Base-by-base conservation (phyloP, 768 basidiomycete genomes). In the Russula virescens region DNA sequence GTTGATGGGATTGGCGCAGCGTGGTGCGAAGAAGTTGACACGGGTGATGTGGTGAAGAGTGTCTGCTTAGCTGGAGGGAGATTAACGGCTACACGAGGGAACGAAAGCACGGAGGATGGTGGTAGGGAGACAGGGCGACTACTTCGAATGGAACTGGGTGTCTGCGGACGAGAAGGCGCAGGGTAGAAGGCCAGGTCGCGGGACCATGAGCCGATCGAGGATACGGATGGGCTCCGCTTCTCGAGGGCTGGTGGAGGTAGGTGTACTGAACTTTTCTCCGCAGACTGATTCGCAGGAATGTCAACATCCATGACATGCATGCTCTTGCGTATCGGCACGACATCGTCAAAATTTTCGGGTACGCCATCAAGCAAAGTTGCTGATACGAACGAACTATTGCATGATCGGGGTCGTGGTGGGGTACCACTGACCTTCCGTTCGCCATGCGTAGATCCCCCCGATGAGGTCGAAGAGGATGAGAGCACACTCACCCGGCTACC, bases 301-400 rank as follows among this genome's bases (percentile, higher is more conserved):
- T 66, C 63, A 9, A 64, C 58, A 49, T 58, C 53, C 62, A 66
- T 60, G 42, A 60, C 43, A n/a, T 53, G 62, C 63, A 66, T 66
- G 10, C 23, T 52, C 63, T 64, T 65, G 53, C 21, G 35, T n/a
- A 64, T 28, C 3, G 46, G 43, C 19, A 57, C 19, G 16, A 18
- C 46, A 26, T 46, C 48, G 16, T 34, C 38, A n/a, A 52, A n/a
- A 26, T 51, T 14, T 19, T 59, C 58, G 38, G 57, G 31, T 14
- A 54, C 54, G 5, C 42, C 57, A 31, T 59, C 63, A 43, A 64
- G 57, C 3, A 55, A 46, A 16, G 55, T 31, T 34, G 62, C 55
- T 2, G 64, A 40, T 6, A 62, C 61, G 16, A 66, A 64, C 11
- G 65, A 66, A 49, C 62, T 62, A 47, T 53, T 58, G 23, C 62